A percentile compares a stretch with the other conserved stretches of the same genome.
Evolutionary conservation across 2,329 filamentous ascomycete species (phyloP).

Genomic region (Didymosphaeria variabile): DNA sequence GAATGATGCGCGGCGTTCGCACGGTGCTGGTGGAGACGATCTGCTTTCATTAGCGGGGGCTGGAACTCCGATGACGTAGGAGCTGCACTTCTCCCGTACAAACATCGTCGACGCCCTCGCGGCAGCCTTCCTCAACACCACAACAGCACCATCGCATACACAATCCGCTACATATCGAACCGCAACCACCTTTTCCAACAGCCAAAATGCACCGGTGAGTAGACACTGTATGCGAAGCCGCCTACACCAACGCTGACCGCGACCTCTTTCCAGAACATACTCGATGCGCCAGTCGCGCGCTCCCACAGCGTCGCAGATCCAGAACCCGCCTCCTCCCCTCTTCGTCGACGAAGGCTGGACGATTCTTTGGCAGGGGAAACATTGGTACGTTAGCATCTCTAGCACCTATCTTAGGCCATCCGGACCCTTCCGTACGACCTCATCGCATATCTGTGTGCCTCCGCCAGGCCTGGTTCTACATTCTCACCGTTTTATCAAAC

Average conservation of each 20-base stretch:
- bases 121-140: constrained; percentile 18
- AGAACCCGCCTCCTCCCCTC: constrained; percentile 95
- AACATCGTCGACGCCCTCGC: constrained; percentile 34
- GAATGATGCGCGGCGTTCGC: constrained; percentile 27
- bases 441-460: background rate
- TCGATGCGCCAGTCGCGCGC: constrained; percentile 92
- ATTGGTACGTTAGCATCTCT: constrained; percentile 70
- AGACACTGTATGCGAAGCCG: background rate
- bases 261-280: constrained; percentile 10
- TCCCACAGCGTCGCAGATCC: constrained; percentile 87
- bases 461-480: background rate
- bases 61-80: constrained; percentile 30
- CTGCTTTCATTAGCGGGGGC: constrained; percentile 17
- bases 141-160: constrained; percentile 9
- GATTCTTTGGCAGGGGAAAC: constrained; percentile 86
- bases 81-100: constrained; percentile 18
- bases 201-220: constrained; percentile 12
- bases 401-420: constrained; percentile 1
- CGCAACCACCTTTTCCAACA: background rate
- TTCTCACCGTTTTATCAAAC: background rate
- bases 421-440: constrained; percentile 17
- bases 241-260: constrained; percentile 2
- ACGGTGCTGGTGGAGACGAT: constrained; percentile 23
- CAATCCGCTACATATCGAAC: background rate
- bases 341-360: constrained; percentile 88